Base-by-base conservation (phyloP, 1,284 basidiomycete species). In the Ganoderma sinense region DNA sequence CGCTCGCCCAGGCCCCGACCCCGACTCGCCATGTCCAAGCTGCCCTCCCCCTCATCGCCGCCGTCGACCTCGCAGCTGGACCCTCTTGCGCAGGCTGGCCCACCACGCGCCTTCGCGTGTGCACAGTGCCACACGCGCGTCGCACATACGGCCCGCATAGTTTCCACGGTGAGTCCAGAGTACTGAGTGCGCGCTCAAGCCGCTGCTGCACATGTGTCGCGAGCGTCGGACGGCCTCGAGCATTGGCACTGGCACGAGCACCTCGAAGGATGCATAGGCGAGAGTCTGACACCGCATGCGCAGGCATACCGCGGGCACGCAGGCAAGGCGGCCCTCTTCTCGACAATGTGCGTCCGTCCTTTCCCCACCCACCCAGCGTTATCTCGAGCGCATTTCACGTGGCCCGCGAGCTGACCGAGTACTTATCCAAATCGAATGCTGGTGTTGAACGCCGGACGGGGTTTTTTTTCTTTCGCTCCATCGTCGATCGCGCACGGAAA, bases 341-440 rank as follows among this genome's bases (percentile, higher is more conserved):
- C 82, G 13, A 83, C 86, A 77, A 84, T 82, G 87, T 89, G 75
- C 67, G 84, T 82, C 48, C 67, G 84, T 82, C 48, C 69, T 29
- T 36, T 41, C 33, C 43, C 43, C 48, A 48, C 16, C 61, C 29
- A 7, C 29, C 31, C 64, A 23, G 11, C 23, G 31, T 29, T n/a
- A 48, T 64, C 20, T 53, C 48, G n/a, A 31, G 14, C 10, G 23
- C 26, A 18, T 36, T 39, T 20, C 51, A 23, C 48, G 62, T 64
- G 31, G 29, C 13, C 41, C 29, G 16, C n/a, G 18, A 3, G 41
- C 29, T 29, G 36, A 41, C 33, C 36, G 36, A 41, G 20, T 45
- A 26, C 39, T 39, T 23, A 62, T 41, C 31, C 41, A 23, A n/a
- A n/a, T n/a, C n/a, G n/a, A n/a, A n/a, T n/a, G n/a, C n/a, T n/a